A percentile compares a stretch with the other conserved stretches of the same genome.
phyloP scores from a whole-genome alignment of 2,329 filamentous ascomycete genomes.

The Cercospora sp. region DNA sequence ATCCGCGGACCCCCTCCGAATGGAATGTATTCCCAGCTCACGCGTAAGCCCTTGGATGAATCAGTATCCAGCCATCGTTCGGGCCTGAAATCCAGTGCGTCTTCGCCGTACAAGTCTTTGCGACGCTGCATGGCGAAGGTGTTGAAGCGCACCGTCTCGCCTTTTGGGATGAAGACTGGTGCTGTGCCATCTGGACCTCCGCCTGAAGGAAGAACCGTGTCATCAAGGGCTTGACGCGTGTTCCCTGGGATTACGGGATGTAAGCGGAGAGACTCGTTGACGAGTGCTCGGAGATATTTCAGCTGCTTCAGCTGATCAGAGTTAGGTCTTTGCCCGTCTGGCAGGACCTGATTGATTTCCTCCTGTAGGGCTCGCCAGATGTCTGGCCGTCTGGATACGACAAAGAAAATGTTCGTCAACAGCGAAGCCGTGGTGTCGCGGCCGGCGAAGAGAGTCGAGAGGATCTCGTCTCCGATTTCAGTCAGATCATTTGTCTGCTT shows the following conservation, averaged over 20 bases:
- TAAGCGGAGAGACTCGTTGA: constrained; percentile 66
- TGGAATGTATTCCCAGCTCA: constrained; percentile 20
- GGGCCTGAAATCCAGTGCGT: not conserved
- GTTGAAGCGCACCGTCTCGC: constrained; percentile 29
- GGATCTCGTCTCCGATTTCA: constrained; percentile 42
- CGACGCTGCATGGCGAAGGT: constrained; percentile 11
- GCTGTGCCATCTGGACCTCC: constrained; percentile 44
- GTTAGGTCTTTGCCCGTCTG: constrained; percentile 43
- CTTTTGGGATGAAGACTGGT: constrained; percentile 44
- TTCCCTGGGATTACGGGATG: constrained; percentile 79
- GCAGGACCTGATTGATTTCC: constrained; percentile 22
- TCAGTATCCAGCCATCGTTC: constrained; percentile 8
- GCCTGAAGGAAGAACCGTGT: constrained; percentile 52
- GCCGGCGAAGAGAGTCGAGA: constrained; percentile 51
- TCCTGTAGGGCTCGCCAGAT: constrained; percentile 20
- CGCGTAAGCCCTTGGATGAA: not conserved
- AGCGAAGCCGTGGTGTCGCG: constrained; percentile 52
- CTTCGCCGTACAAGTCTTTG: constrained; percentile 4
- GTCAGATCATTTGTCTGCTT: constrained; percentile 45
- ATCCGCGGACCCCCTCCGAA: constrained; percentile 22
- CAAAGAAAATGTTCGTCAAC: constrained; percentile 44
- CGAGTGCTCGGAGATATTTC: constrained; percentile 52
- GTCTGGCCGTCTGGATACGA: constrained; percentile 18
- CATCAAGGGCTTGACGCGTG: constrained; percentile 65
- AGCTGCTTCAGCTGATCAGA: constrained; percentile 23